Conservation (phyloP, 2,329 filamentous ascomycete species). For the Pochonia chlamydosporia region DNA sequence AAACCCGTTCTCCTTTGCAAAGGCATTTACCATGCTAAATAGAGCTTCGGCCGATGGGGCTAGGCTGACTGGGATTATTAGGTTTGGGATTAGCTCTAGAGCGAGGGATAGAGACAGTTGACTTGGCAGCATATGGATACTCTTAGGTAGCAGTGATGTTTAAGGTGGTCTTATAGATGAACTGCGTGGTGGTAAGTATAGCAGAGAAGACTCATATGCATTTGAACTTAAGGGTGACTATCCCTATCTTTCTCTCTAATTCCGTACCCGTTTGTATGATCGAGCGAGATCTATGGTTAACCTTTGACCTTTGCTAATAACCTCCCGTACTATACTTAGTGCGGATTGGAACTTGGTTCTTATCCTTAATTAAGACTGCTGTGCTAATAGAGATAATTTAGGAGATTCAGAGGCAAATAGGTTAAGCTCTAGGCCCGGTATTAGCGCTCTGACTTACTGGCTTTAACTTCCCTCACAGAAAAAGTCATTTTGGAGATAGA, state of each 20-base stretch:
- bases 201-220: conserved; percentile 7
- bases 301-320: neutral
- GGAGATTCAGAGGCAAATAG: neutral
- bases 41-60: conserved; percentile 1
- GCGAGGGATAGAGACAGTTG: conserved; percentile 2
- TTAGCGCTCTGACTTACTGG: neutral
- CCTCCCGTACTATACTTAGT: neutral
- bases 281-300: too few relatives aligned
- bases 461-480: neutral
- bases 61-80: conserved; percentile 7
- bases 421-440: neutral
- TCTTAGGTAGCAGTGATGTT: neutral
- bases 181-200: conserved; percentile 7
- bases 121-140: neutral
- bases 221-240: conserved; percentile 8
- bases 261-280: neutral
- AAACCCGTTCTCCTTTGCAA: conserved; percentile 9
- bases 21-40: neutral
- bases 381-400: neutral
- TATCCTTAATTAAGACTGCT: neutral
- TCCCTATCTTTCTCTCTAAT: conserved; percentile 2
- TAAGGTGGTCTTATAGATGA: neutral
- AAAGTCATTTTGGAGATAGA: neutral
- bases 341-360: neutral
- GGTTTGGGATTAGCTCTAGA: conserved; percentile 9